A percentile compares a stretch with the other conserved stretches of the same genome.
Conservation (phyloP, 1,284 basidiomycete genomes). For the Trichosporon faecale region DNA sequence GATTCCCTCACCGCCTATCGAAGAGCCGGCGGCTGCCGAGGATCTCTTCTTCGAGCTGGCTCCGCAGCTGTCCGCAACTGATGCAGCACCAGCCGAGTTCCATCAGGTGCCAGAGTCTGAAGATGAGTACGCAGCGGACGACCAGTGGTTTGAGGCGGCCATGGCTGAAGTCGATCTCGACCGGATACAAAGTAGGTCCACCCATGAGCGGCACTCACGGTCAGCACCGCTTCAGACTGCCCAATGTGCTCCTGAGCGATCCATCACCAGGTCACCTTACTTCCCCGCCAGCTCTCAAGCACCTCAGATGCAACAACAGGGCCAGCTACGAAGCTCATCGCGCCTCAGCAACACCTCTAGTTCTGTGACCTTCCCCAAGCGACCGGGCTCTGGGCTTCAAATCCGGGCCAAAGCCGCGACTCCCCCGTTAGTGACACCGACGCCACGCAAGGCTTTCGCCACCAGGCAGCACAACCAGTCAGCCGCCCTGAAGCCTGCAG, state of each 20-base stretch:
- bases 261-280: slow-evolving; percentile 5
- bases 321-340: neutral
- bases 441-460: neutral
- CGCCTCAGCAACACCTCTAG: slow-evolving; percentile 4
- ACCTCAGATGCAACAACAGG: neutral
- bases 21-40: neutral
- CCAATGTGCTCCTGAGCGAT: neutral
- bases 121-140: slow-evolving; percentile 10
- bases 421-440: neutral
- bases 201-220: neutral
- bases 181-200: neutral
- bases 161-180: slow-evolving; percentile 17
- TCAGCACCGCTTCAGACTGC: neutral
- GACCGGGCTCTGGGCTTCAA: neutral
- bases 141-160: slow-evolving; percentile 14
- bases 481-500: neutral
- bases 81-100: neutral
- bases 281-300: neutral
- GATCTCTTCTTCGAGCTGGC: neutral
- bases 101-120: neutral
- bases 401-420: neutral
- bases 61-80: neutral
- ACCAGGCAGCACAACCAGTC: neutral
- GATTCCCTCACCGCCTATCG: neutral
- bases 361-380: slow-evolving; percentile 16